Evolutionary conservation across 352 stramenopile genomes (phyloP).

Genomic region (Pythium phragmiticola): DNA sequence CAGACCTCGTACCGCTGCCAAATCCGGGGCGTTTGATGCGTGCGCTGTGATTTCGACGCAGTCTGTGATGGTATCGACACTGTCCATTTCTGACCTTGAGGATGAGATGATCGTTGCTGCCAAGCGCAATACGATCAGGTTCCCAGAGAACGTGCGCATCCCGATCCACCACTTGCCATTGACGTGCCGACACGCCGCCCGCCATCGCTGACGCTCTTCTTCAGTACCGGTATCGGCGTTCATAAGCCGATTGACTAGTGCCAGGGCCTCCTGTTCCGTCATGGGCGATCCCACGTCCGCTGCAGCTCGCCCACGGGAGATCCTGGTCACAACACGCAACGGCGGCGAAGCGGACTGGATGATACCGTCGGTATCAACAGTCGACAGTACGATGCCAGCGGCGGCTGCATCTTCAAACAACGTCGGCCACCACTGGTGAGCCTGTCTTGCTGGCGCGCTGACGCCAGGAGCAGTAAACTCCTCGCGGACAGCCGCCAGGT

Average conservation of each 20-base stretch:
- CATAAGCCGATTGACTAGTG: slow-evolving; percentile 13
- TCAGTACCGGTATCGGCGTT: slow-evolving; percentile 1
- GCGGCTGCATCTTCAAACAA: slow-evolving; percentile 2
- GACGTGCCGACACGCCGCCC: slow-evolving; percentile 35
- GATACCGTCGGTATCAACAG: not conserved
- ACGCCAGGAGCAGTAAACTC: slow-evolving; percentile 3
- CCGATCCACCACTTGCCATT: slow-evolving; percentile 54
- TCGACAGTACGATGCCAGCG: not conserved
- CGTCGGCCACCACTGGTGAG: slow-evolving; percentile 19
- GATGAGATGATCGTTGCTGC: not conserved
- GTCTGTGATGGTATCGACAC: slow-evolving; percentile 23
- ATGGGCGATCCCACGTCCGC: not conserved
- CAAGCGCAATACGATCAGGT: slow-evolving; percentile 48
- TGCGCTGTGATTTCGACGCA: slow-evolving; percentile 48
- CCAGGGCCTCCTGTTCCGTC: slow-evolving; percentile 10
- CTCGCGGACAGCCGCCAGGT: slow-evolving; percentile 15
- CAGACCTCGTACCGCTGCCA: slow-evolving; percentile 43
- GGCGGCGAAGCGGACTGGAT: not conserved
- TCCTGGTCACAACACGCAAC: slow-evolving; percentile 18
- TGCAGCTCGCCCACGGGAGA: not conserved
- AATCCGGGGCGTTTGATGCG: slow-evolving; percentile 52
- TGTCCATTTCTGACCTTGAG: not conserved
- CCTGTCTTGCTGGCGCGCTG: not conserved
- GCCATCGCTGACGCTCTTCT: slow-evolving; percentile 20
- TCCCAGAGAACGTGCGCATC: slow-evolving; percentile 40